Evolutionary conservation across 2,329 filamentous ascomycete species (phyloP), one percentile per base, ranked within the genome.

Genomic region (Aspergillus unguis): DNA sequence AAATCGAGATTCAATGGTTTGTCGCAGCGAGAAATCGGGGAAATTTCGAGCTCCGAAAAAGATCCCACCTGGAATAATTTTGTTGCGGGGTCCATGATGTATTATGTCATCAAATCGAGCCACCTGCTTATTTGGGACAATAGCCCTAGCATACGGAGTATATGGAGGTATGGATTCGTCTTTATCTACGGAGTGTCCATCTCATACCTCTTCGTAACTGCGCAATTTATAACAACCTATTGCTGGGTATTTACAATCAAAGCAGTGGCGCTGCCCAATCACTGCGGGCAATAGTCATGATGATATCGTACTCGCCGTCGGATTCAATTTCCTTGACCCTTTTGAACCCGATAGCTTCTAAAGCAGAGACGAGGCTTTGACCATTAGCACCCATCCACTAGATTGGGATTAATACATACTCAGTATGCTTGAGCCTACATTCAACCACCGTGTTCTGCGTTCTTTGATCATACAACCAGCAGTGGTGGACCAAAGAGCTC

Each of bases 1-100:
- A 11, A 31, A 33, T 31, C 10, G 42, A 17, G 5, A 50, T 38
- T 9, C 25, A 37, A 11, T 23, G 23, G 36, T 10, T 9, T 10
- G n/a, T 41, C 32, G 4, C 23, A 36, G 42, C 36, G 8, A 10
- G 8, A 8, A n/a, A 4, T 46, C 25, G 17, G 46, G 51, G 42
- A 45, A 38, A 49, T 53, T 53, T 46, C 41, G 35, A 53, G 51
- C 51, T 46, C 27, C 51, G 35, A 29, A 48, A 52, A 50, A 46
- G 44, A 53, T 53, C 45, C 51, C 46, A 44, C 41, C 46, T 23
- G 51, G 33, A 46, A 35, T 25, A 50, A 37, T 7, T 29, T 42
- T 49, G 10, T 42, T 49, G 37, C 51, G 46, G 31, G 4, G 28
- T 25, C 42, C 17, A 9, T 0, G 2, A 6, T 41, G 35, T 38